Percentiles rank a stretch among this genome's conserved stretches.
phyloP scores from a whole-genome alignment of 306 rosid species.

The Luffa aegyptiaca region DNA sequence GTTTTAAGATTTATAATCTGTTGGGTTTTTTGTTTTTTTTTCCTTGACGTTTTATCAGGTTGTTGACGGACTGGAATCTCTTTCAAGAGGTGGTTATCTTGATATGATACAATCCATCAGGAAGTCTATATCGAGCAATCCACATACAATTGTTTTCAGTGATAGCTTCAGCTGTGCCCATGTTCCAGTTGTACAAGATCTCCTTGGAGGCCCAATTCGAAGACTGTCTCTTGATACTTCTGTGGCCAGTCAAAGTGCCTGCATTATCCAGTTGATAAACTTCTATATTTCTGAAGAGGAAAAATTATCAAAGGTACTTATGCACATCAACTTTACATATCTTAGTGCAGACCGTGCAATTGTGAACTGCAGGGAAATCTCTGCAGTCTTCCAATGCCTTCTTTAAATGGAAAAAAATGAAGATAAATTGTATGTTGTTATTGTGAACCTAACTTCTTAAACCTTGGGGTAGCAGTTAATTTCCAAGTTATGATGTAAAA shows the following conservation, averaged over 20 bases:
- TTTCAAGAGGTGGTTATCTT: constrained; percentile 29
- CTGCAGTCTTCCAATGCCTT: not conserved
- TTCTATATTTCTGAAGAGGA: constrained; percentile 30
- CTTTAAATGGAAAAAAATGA: not conserved
- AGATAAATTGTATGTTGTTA: not conserved
- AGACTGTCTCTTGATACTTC: constrained; percentile 48
- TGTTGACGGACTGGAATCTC: constrained; percentile 53
- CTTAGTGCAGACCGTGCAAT: not conserved
- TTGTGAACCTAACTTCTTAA: not conserved
- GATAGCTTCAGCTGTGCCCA: constrained; percentile 31
- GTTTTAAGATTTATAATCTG: constrained; percentile 12
- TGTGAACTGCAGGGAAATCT: not conserved
- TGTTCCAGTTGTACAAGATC: constrained; percentile 40
- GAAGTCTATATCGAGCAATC: constrained; percentile 31
- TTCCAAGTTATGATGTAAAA: not conserved
- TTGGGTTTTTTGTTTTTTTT: not conserved
- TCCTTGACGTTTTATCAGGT: constrained; percentile 40
- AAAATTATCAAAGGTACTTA: constrained; percentile 39
- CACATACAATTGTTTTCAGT: constrained; percentile 55
- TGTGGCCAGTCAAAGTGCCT: constrained; percentile 55
- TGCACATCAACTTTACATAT: not conserved
- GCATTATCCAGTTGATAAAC: constrained; percentile 49
- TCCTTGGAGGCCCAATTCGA: constrained; percentile 41
- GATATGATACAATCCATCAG: constrained; percentile 45
- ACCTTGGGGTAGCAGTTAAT: not conserved